Evolutionary conservation across 495 filamentous ascomycete genomes (phyloP), one percentile per base, ranked within the genome.

Genomic region (Penicillium cinerascens): DNA sequence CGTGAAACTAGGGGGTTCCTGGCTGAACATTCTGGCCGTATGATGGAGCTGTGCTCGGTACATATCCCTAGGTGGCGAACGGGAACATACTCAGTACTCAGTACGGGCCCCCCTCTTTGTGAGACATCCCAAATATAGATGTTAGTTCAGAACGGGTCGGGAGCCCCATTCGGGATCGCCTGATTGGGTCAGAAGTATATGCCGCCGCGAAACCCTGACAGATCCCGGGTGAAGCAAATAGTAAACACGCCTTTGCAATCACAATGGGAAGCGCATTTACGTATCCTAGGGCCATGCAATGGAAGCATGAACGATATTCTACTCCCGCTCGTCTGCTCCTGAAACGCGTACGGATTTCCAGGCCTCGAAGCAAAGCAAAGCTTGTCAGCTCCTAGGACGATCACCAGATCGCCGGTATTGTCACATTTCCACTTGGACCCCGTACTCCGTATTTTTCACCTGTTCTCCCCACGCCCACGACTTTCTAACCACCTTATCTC

Each of bases 101-200:
- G 25, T 29, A 29, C 27, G 9, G 27, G 10, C 10, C 10, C 11
- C 9, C 29, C 29, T 10, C 26, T 47, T 46, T 57, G 58, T 61
- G 58, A 61, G 58, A 61, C 58, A 61, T 54, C 47, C 58, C 58
- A 61, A 61, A 61, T 61, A 57, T 61, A 61, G 58, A 16, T 23
- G n/a, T 33, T 13, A 10, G 9, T 33, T 33, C 29, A 33, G 29
- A 15, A 1, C 29, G 9, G 29, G 10, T 33, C 29, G 29, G 29
- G 29, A 33, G 10, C 29, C 10, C 29, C 29, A 33, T 33, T 13
- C 11, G 29, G 29, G 10, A 11, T 39, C 4, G 16, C 37, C 16
- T 39, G 37, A 39, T 39, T 39, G 37, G 37, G 37, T 39, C 16
- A 16, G 16, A 39, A 33, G 29, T 33, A 33, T 33, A 33, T 18